Evolutionary conservation across 2,329 filamentous ascomycete genomes (phyloP).

Genomic region (Hypomyces rosellus): DNA sequence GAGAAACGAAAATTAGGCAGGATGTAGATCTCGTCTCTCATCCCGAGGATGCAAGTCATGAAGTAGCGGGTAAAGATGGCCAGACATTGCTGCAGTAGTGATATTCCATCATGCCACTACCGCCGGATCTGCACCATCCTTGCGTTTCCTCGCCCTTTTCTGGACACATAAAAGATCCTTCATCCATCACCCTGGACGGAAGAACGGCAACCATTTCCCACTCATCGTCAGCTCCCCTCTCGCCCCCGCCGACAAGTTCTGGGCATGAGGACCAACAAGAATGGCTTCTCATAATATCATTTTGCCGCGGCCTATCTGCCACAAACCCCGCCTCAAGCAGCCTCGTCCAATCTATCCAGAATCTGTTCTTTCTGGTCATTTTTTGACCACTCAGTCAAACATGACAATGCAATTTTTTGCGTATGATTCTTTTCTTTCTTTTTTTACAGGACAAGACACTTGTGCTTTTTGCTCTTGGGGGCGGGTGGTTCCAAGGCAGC

Average conservation of each 20-base stretch:
- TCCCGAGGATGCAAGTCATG: conserved; percentile 14
- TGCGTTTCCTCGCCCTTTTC: neutral
- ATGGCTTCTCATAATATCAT: conserved; percentile 3
- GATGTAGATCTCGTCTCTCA: conserved; percentile 16
- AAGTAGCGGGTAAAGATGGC: conserved; percentile 5
- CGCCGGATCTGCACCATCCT: neutral
- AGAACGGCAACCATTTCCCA: neutral
- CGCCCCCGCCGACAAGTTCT: neutral
- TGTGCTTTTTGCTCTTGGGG: conserved; percentile 69
- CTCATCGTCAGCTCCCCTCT: neutral
- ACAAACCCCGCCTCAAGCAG: conserved; percentile 7
- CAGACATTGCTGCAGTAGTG: neutral
- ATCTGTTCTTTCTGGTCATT: conserved; percentile 9
- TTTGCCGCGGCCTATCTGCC: conserved; percentile 6
- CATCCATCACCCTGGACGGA: neutral
- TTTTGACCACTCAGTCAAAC: conserved; percentile 8
- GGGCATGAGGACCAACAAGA: conserved; percentile 4
- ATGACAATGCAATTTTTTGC: conserved; percentile 8
- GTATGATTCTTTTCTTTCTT: neutral
- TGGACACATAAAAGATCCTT: conserved; percentile 1
- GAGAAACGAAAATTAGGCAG: conserved; percentile 16
- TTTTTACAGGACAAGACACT: conserved; percentile 61
- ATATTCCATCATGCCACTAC: neutral
- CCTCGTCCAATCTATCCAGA: conserved; percentile 11
- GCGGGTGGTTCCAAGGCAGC: conserved; percentile 85